Percentiles rank a stretch among this genome's conserved stretches.
Conservation (phyloP, 1,284 basidiomycete genomes). For the Pascua sp. region DNA sequence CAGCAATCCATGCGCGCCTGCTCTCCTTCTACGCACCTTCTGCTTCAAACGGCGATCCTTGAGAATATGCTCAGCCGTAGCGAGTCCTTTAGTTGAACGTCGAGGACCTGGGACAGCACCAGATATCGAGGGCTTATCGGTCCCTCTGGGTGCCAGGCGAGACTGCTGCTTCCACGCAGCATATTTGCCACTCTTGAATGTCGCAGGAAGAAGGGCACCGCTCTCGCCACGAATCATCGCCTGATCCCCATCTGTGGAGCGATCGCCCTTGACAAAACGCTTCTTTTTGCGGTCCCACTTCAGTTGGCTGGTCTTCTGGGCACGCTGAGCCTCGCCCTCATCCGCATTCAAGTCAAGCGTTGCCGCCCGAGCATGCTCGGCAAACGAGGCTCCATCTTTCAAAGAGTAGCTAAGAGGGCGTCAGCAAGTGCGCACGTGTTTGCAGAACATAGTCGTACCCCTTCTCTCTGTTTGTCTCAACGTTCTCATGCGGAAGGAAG, state of each 20-base stretch:
- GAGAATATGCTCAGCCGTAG: conserved; percentile 9
- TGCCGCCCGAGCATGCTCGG: conserved; percentile 73
- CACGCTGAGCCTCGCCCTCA: conserved; percentile 62
- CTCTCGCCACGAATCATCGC: conserved; percentile 93
- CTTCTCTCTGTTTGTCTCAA: conserved; percentile 78
- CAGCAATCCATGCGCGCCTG: no score
- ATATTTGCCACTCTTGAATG: conserved; percentile 87
- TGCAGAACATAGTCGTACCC: conserved; percentile 58
- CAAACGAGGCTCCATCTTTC: conserved; percentile 75
- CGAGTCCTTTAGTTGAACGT: conserved; percentile 5
- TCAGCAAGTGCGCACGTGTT: not conserved
- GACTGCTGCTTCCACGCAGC: conserved; percentile 75
- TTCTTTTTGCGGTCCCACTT: conserved; percentile 97
- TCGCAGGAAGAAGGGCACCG: conserved; percentile 86
- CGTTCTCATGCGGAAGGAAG: conserved; percentile 88
- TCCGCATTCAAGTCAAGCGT: conserved; percentile 84
- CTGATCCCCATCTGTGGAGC: conserved; percentile 83
- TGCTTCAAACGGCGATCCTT: conserved; percentile 1
- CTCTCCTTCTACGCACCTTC: conserved; percentile 2
- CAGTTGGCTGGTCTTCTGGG: conserved; percentile 63
- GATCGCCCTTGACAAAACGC: conserved; percentile 82
- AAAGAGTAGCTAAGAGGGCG: conserved; percentile 67
- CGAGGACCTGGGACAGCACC: not conserved
- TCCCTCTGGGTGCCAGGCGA: not conserved
- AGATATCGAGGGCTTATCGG: not conserved